A percentile compares a stretch with the other conserved stretches of the same genome.
Evolutionary conservation across 192 early-diverging fungal species (phyloP).

Genomic region (Coemansia sp.): DNA sequence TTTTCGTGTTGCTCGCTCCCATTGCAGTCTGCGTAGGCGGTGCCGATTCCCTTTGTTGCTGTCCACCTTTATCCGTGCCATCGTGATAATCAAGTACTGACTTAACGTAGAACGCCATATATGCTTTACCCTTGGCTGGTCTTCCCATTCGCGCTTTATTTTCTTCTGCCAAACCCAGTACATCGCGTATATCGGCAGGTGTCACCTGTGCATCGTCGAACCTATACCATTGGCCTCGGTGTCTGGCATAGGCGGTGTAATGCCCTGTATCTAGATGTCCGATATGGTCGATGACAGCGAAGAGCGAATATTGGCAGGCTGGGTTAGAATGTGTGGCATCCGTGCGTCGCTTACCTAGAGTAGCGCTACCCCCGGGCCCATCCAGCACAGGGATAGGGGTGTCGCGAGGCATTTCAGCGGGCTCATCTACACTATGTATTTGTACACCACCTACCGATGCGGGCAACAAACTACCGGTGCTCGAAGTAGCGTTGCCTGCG

Average conservation of each 20-base stretch:
- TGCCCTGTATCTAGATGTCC: conserved; percentile 95
- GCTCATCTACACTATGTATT: background rate
- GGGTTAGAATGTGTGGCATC: conserved; percentile 59
- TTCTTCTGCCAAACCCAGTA: conserved; percentile 61
- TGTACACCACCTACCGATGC: conserved; percentile 18
- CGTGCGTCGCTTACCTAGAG: conserved; percentile 32
- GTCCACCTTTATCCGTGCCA: conserved; percentile 7
- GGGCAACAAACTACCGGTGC: conserved; percentile 47
- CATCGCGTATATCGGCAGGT: conserved; percentile 68
- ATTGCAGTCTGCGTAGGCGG: conserved; percentile 5
- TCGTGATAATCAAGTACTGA: conserved; percentile 65
- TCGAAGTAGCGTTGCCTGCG: conserved; percentile 29
- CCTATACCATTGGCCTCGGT: conserved; percentile 82
- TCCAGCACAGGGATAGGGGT: conserved; percentile 33
- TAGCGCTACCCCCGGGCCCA: conserved; percentile 29
- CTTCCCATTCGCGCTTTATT: conserved; percentile 61
- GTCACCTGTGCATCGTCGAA: conserved; percentile 88
- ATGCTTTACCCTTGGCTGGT: conserved; percentile 54
- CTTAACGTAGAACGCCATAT: conserved; percentile 91
- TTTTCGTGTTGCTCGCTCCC: conserved; percentile 27
- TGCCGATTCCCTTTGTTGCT: background rate
- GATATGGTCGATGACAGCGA: conserved; percentile 90
- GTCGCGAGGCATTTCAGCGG: conserved; percentile 15
- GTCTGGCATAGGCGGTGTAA: conserved; percentile 83
- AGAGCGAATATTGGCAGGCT: conserved; percentile 78